A percentile compares a stretch with the other conserved stretches of the same genome.
Evolutionary conservation across 2,329 filamentous ascomycete genomes (phyloP).

Genomic region (Xylaria polymorpha): DNA sequence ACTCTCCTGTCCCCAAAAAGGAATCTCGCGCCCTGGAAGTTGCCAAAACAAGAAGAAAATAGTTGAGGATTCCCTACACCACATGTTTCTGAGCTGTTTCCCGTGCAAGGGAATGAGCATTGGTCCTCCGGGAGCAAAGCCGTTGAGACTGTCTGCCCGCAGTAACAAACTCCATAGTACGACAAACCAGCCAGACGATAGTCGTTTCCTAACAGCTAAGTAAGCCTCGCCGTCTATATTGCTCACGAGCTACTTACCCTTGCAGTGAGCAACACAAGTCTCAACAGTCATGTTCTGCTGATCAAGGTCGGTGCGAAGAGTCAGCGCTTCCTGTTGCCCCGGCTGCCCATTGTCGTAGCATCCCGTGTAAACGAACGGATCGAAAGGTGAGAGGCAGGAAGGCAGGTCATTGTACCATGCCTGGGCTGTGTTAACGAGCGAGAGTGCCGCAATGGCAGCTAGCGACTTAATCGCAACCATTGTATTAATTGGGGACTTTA

Average conservation of each 20-base stretch:
- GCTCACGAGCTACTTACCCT: constrained; percentile 52
- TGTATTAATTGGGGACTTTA: constrained; percentile 20
- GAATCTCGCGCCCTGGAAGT: too few species aligned
- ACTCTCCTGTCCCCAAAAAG: too few species aligned
- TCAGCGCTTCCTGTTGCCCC: constrained; percentile 51
- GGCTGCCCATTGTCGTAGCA: constrained; percentile 58
- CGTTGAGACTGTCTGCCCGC: constrained; percentile 63
- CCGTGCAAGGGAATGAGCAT: constrained; percentile 67
- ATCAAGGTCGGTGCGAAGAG: constrained; percentile 56
- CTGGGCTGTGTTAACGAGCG: constrained; percentile 52
- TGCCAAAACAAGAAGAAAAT: too few species aligned
- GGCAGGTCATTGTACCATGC: constrained; percentile 60
- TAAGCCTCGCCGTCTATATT: constrained; percentile 6
- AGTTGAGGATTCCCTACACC: constrained; percentile 39
- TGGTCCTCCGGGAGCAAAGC: constrained; percentile 63
- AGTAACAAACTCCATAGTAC: constrained; percentile 66
- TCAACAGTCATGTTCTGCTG: constrained; percentile 59
- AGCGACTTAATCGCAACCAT: constrained; percentile 53
- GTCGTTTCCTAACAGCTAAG: constrained; percentile 54
- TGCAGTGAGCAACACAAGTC: constrained; percentile 61
- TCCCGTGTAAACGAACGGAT: constrained; percentile 61
- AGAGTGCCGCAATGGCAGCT: constrained; percentile 54
- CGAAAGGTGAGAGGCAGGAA: constrained; percentile 58
- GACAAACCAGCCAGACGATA: constrained; percentile 64
- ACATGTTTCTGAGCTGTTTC: constrained; percentile 55